Evolutionary conservation across 208 protist species (phyloP), one percentile per base, ranked within the genome.

Genomic region (Leishmania aethiopica): DNA sequence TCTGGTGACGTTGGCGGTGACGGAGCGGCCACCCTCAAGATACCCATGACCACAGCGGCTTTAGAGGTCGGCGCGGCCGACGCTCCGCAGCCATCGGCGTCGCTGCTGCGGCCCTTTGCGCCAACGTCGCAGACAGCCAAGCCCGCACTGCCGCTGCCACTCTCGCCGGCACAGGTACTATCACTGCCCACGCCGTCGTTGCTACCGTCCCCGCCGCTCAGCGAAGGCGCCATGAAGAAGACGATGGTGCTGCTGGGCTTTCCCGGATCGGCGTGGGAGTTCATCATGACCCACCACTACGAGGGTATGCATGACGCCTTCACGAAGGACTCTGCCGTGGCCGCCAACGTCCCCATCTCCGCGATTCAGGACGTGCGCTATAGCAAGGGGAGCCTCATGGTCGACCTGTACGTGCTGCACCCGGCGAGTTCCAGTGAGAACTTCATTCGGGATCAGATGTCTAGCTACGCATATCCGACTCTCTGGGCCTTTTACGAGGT

Each of bases 201-300:
- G 37, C 74, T 22, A 42, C 37, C 59, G 70, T 53, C 51, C 51
- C 15, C 59, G 25, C 76, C 82, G 47, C 62, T 35, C 71, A 70
- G 81, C 51, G 82, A 85, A 35, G 47, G 32, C 15, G 82, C 77
- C 13, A 80, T 81, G 55, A 78, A 51, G 49, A 86, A 79, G 78
- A 86, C 83, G 42, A 82, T 82, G 74, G 83, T 86, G 73, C 83
- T 86, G 15, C 78, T 86, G 2, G 78, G 83, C 57, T 86, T 86
- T 19, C 83, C 83, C 22, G 83, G 83, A 8, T 86, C 83, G 25
- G 77, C 78, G 10, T 86, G 83, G 83, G 83, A 81, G 73, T 82
- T 75, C 74, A 77, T 86, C 45, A 82, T 86, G 78, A 82, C 72
- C 1, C 62, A 82, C 67, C 78, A 86, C 78, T 86, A 86, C 74